Conservation (phyloP, 106 monocot genomes). For the Platanthera guangdongensis region DNA sequence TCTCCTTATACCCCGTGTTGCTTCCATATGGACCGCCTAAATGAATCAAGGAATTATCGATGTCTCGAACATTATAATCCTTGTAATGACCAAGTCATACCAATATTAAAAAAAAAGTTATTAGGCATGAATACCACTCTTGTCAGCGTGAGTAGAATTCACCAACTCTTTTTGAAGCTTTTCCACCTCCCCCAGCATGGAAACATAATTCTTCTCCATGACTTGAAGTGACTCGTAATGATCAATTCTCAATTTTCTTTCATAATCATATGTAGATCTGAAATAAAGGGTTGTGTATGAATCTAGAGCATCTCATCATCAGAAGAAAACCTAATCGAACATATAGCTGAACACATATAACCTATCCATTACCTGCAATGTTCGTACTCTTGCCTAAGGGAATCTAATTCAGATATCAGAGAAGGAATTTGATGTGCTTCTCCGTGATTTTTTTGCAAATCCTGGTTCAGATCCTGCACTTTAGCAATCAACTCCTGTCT, state of each 20-base stretch:
- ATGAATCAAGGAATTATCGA: background rate
- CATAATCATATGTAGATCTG: slow-evolving; percentile 76
- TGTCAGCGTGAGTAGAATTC: slow-evolving; percentile 35
- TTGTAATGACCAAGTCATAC: background rate
- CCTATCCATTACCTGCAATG: slow-evolving; percentile 44
- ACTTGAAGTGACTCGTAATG: slow-evolving; percentile 75
- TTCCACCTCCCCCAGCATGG: slow-evolving; percentile 78
- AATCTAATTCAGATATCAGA: slow-evolving; percentile 56
- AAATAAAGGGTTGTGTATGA: background rate
- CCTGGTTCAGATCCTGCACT: slow-evolving; percentile 52
- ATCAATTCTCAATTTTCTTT: slow-evolving; percentile 58
- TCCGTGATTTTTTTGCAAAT: slow-evolving; percentile 41
- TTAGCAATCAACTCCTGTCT: slow-evolving; percentile 53
- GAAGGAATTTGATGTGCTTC: slow-evolving; percentile 55
- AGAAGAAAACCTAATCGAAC: background rate
- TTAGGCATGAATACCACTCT: slow-evolving; percentile 15
- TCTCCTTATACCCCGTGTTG: slow-evolving; percentile 36
- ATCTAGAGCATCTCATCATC: background rate
- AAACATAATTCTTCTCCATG: slow-evolving; percentile 77
- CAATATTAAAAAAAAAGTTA: background rate
- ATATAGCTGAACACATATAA: background rate
- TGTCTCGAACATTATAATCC: background rate
- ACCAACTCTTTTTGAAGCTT: slow-evolving; percentile 52
- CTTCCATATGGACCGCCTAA: slow-evolving; percentile 30
- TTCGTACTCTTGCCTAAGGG: slow-evolving; percentile 64